These are phyloP conservation scores for Salvia rosmarinus DNA, from an alignment of 257 asterid species.

Conservation along the genomic window DNA sequence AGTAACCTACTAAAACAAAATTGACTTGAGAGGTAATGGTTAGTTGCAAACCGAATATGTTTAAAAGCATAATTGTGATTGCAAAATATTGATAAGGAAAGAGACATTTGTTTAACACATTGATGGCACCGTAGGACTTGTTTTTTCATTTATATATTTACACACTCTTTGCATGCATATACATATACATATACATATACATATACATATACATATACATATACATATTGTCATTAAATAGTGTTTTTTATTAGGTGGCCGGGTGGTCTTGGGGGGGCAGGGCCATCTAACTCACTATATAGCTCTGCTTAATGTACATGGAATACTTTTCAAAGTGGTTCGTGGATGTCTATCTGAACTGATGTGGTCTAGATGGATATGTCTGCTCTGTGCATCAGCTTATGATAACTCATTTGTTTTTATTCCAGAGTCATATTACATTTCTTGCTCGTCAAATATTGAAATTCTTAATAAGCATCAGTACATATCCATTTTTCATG, in stretches of 20 bases:
- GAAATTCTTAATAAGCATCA: not conserved
- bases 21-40: not conserved
- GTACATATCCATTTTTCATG: constrained; percentile 3
- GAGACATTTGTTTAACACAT: not conserved
- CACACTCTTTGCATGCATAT: not conserved
- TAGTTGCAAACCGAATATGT: not conserved
- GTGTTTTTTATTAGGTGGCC: not conserved
- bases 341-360: not conserved
- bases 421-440: not conserved
- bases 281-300: too few species aligned
- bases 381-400: not conserved
- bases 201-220: not conserved
- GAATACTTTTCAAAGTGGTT: not conserved
- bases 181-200: not conserved
- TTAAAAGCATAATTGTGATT: not conserved
- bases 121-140: not conserved
- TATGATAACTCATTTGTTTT: not conserved
- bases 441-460: not conserved
- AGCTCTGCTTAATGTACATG: too few species aligned
- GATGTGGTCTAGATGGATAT: not conserved
- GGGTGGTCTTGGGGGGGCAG: too few species aligned
- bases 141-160: not conserved
- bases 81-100: not conserved
- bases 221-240: not conserved
- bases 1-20: not conserved